These are phyloP conservation scores for Candida argentea DNA, from an alignment of 805 yeast species.

Conservation along the genomic window DNA sequence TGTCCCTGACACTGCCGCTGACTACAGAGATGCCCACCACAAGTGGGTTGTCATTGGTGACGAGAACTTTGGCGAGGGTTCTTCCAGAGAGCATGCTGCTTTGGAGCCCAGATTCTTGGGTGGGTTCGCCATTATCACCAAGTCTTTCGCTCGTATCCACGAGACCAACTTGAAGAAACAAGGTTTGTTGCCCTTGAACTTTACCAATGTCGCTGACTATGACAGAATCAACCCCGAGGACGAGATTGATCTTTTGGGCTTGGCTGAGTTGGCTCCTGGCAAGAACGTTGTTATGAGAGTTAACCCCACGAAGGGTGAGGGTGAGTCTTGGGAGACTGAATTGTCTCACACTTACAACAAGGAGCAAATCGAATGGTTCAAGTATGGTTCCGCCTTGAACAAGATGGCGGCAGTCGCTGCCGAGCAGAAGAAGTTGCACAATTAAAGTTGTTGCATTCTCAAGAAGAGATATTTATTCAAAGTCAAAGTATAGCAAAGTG, in stretches of 20 bases:
- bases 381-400: constrained; percentile 98
- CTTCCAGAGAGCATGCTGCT: constrained; percentile 99
- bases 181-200: constrained; percentile 96
- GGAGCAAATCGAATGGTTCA: constrained; percentile 99
- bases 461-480: too few relatives aligned
- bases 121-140: constrained; percentile 95
- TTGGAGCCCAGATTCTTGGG: constrained; percentile 98
- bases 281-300: constrained; percentile 74
- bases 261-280: constrained; percentile 85
- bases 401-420: constrained; percentile 53
- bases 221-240: constrained; percentile 90
- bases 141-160: constrained; percentile 97
- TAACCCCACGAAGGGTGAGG: constrained; percentile 63
- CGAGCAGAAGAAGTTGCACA: constrained; percentile 2
- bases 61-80: constrained; percentile 98
- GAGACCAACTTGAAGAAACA: constrained; percentile 99
- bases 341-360: constrained; percentile 93
- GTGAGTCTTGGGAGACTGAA: constrained; percentile 72
- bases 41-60: constrained; percentile 98
- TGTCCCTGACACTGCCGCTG: constrained; percentile 95
- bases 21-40: constrained; percentile 87
- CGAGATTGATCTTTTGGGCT: constrained; percentile 78
- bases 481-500: too few relatives aligned
- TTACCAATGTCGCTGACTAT: constrained; percentile 79
- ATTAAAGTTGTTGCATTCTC: constrained; percentile 1